phyloP scores from a whole-genome alignment of 139 green algal genomes.

The Chlamydomonas sp. region DNA sequence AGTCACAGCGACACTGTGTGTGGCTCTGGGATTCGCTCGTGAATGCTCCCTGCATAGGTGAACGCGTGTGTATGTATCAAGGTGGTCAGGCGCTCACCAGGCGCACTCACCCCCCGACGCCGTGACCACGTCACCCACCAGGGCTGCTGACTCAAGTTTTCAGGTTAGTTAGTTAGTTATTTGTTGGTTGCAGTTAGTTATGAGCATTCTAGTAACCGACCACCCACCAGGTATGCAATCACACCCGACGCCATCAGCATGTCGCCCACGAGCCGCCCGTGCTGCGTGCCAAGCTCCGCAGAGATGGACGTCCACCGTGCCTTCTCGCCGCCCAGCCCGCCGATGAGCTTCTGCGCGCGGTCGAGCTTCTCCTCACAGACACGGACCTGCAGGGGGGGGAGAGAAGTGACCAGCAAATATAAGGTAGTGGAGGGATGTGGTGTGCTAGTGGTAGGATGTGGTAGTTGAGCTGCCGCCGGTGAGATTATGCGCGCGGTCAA shows the following conservation, averaged over 20 bases:
- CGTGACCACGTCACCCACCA: no score
- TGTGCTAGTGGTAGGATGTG: not conserved
- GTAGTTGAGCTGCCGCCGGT: not conserved
- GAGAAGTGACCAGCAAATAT: not conserved
- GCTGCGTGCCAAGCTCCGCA: constrained; percentile 43
- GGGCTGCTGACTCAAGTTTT: no score
- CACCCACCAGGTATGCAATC: constrained; percentile 65
- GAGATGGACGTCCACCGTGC: constrained; percentile 54
- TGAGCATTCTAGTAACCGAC: no score
- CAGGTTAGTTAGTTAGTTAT: no score
- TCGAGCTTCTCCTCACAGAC: constrained; percentile 67
- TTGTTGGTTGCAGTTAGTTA: no score
- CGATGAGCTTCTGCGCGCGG: constrained; percentile 59
- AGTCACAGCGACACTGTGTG: no score
- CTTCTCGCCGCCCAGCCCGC: constrained; percentile 72
- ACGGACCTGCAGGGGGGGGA: constrained; percentile 7
- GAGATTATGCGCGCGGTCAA: not conserved
- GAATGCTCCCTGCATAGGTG: no score
- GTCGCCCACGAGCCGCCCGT: constrained; percentile 57
- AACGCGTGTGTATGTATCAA: no score
- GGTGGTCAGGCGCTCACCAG: no score
- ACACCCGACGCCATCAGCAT: constrained; percentile 55
- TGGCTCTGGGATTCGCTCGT: no score
- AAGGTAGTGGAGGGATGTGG: not conserved
- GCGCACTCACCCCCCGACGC: no score